phyloP scores from a whole-genome alignment of 2,329 filamentous ascomycete species.

The Aspergillus arachidicola region DNA sequence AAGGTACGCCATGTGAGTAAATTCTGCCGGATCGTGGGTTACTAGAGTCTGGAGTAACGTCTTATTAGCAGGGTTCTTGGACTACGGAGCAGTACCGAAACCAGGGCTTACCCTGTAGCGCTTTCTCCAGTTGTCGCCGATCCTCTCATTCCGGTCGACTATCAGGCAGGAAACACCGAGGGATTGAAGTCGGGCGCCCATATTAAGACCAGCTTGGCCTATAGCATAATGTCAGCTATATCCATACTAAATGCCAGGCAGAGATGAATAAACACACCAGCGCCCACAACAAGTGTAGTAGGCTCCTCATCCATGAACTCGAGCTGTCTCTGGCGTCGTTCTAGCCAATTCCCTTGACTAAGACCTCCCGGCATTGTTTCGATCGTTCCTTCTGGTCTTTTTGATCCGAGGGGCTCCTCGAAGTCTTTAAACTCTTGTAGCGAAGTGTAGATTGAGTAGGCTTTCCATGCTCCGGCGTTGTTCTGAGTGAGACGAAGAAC shows the following conservation, averaged over 20 bases:
- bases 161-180: slow-evolving; percentile 46
- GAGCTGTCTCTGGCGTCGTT: slow-evolving; percentile 34
- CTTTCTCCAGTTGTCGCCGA: slow-evolving; percentile 55
- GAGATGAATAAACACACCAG: slow-evolving; percentile 27
- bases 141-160: slow-evolving; percentile 48
- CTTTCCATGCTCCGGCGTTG: slow-evolving; percentile 36
- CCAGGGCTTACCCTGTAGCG: slow-evolving; percentile 46
- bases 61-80: background rate
- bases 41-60: slow-evolving; percentile 33
- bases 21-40: slow-evolving; percentile 46
- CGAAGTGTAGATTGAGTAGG: slow-evolving; percentile 42
- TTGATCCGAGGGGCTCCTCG: slow-evolving; percentile 37
- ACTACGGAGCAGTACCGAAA: background rate
- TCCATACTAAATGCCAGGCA: background rate
- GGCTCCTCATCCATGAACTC: slow-evolving; percentile 42
- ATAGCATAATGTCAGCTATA: background rate
- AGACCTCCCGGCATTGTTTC: slow-evolving; percentile 37
- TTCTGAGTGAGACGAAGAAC: slow-evolving; percentile 39
- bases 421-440: slow-evolving; percentile 39
- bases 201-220: slow-evolving; percentile 48
- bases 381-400: slow-evolving; percentile 37
- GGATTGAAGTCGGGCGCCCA: slow-evolving; percentile 45
- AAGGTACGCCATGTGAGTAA: slow-evolving; percentile 41
- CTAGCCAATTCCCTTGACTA: slow-evolving; percentile 40
- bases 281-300: slow-evolving; percentile 45